Evolutionary conservation across 129 eudicot genomes (phyloP), one percentile per base, ranked within the genome.

Genomic region (Pulicaria dysenterica): DNA sequence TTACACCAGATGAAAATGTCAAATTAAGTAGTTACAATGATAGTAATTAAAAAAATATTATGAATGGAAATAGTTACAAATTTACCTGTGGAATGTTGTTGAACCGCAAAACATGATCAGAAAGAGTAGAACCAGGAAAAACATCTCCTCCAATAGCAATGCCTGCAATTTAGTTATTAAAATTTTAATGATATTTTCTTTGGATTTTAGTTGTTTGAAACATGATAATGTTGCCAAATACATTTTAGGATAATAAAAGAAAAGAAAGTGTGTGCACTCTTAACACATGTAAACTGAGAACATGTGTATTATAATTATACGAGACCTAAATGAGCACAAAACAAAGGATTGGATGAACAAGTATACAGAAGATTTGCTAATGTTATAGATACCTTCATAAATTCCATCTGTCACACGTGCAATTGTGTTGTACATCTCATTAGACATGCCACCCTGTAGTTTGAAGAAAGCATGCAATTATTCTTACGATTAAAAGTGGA

Each of bases 91-190:
- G 99, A 61, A 95, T 95, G 83, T 91, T 95, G 86, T 91, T 95
- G 75, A 90, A 95, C 56, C 99, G 82, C 83, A 95, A 58, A 71
- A 91, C 99, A 83, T 95, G 99, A 78, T 95, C 99, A 65, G 99
- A 95, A 53, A 95, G 97, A 41, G 99, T 95, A 41, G 99, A 95
- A 67, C 99, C 99, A 1, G 99, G 97, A 77, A 95, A 95, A 67
- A 95, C 99, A 88, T 95, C 99, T 59, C 99, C 99, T 79, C 99
- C 99, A 80, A 95, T 95, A 61, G 99, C 97, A 85, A 95, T 91
- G 46, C 99, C 99, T 94, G 62, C 51, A 63, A 16, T 72, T 63
- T 63, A 24, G 31, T 24, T 24, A 24, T 24, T 74, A 65, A 40
- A 14, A 0, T 55, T n/a, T 54, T 65, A 42, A 24, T 55, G 14